Evolutionary conservation across 164 flowering plant genomes (phyloP).

Genomic region (Kalanchoe fedtschenkoi): DNA sequence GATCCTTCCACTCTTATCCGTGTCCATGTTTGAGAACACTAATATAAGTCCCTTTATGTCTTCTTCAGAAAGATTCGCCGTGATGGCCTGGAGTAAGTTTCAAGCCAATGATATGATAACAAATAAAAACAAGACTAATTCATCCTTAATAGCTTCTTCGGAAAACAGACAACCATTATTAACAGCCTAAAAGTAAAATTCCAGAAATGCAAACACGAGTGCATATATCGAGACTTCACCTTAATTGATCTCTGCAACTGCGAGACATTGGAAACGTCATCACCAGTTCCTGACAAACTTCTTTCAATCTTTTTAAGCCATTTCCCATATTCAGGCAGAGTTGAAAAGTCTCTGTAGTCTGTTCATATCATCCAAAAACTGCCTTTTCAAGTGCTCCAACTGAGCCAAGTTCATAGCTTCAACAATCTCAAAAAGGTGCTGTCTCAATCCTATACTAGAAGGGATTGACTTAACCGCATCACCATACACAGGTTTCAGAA

Average conservation of each 20-base stretch:
- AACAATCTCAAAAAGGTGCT: conserved; percentile 57
- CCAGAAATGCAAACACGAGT: neutral
- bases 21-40: conserved; percentile 57
- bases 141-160: conserved; percentile 51
- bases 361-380: conserved; percentile 55
- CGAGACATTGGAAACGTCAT: conserved; percentile 7
- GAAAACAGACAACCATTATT: neutral
- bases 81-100: conserved; percentile 36
- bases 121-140: no score
- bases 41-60: conserved; percentile 51
- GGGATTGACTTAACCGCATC: conserved; percentile 65
- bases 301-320: conserved; percentile 66
- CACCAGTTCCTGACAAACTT: conserved; percentile 4
- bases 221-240: neutral
- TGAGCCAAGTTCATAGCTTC: conserved; percentile 45
- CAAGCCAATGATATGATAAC: neutral
- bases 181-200: neutral
- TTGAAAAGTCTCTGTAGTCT: conserved; percentile 63
- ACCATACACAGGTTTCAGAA: conserved; percentile 45
- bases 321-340: conserved; percentile 72
- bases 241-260: conserved; percentile 37
- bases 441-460: conserved; percentile 46
- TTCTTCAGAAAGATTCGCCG: conserved; percentile 48
- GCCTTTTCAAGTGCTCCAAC: conserved; percentile 45
- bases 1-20: conserved; percentile 56